A percentile compares a stretch with the other conserved stretches of the same genome.
These are phyloP conservation scores for Dictyostelium brefeldianum DNA, from an alignment of 78 protist genomes.

Conservation along the genomic window DNA sequence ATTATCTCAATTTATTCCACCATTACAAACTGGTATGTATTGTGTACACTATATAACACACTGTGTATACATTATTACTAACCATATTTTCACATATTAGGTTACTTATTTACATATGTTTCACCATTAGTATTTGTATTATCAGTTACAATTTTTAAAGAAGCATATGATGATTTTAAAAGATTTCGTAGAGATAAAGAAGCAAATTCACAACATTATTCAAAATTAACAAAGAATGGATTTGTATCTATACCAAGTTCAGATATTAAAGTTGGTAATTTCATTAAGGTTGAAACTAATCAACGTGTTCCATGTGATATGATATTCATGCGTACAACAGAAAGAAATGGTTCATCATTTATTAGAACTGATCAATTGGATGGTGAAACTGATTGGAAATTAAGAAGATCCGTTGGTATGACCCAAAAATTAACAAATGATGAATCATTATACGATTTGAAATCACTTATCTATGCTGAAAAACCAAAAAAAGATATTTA, in stretches of 20 bases:
- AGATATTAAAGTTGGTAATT: constrained; percentile 92
- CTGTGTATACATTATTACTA: neutral
- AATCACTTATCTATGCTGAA: constrained; percentile 84
- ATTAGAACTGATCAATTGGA: constrained; percentile 97
- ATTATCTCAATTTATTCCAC: constrained; percentile 95
- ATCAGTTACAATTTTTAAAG: constrained; percentile 90
- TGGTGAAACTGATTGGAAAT: constrained; percentile 98
- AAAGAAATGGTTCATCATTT: constrained; percentile 92
- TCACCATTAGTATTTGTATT: constrained; percentile 97
- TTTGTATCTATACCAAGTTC: constrained; percentile 56
- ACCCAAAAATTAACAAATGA: constrained; percentile 83
- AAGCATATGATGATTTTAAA: constrained; percentile 95
- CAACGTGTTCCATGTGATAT: constrained; percentile 95
- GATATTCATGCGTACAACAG: constrained; percentile 93
- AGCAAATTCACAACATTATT: constrained; percentile 92
- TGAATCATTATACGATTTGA: constrained; percentile 45
- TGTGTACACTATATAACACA: neutral
- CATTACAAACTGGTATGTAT: constrained; percentile 81
- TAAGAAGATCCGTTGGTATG: constrained; percentile 79
- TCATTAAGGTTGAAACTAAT: constrained; percentile 86
- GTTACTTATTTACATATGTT: constrained; percentile 96
- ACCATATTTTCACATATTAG: constrained; percentile 21
- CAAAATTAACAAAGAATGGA: constrained; percentile 81
- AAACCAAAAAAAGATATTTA: constrained; percentile 94
- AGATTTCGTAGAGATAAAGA: constrained; percentile 90